Base-by-base conservation (phyloP, 2,329 filamentous ascomycete species). In the Aspergillus pseudoglaucus region DNA sequence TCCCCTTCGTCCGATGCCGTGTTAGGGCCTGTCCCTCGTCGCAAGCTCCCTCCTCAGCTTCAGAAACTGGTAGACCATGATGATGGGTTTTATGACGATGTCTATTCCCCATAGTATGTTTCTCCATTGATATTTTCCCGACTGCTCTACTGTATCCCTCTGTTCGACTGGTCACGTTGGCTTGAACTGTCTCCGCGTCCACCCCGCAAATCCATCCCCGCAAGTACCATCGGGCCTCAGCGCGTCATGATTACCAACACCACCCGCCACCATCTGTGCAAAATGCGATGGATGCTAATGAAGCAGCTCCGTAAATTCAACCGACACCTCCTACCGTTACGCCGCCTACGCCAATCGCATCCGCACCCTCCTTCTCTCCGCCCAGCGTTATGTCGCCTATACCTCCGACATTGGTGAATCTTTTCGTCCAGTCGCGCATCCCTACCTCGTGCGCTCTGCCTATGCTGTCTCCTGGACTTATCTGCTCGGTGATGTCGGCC, bases 331-430 rank as follows among this genome's bases (percentile, higher is more conserved):
- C 58, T 75, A 95, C 61, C 87, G 93, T 62, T 98, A 97, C 72
- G 91, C 90, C 48, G 93, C 87, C 58, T 98, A 98, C 71, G 88
- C 89, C 42, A 83, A 84, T 51, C 84, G 93, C 43, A 74, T 93
- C 53, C 84, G 88, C 52, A 95, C 90, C 6, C 87, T 97, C 56
- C 82, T 98, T 61, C 75, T 90, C 58, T 89, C 87, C 14, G 90
- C 90, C 3, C 93, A 97, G 63, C 85, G 93, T 61, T 98, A 98
- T 63, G 90, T 98, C 43, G 93, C 93, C 48, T 98, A 98, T 68
- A 97, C 93, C 0, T 90, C 85, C 17, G 91, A 97, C 62, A 91
- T 98, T 54, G 93, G 93, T 65, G 93, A 98, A 70, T 94, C 88
- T 0, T 98, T 98, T 71, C 83, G 93, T 2, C 93, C 93, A 0